Evolutionary conservation across 2,329 filamentous ascomycete genomes (phyloP).

Genomic region (Myrmaecium sp.): DNA sequence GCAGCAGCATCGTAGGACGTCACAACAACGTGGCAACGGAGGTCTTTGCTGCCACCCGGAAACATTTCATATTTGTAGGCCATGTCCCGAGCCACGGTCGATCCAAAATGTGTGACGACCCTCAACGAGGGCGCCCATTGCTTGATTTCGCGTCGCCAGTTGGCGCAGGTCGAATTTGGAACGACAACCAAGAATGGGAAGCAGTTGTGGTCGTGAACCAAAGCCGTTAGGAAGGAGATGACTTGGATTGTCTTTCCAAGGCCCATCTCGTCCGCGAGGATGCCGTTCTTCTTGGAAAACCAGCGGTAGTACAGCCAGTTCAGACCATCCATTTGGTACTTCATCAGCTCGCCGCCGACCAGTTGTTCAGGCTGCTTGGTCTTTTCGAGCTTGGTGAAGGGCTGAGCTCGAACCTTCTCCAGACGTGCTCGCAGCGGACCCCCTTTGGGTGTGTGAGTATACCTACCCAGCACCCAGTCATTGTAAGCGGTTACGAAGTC

Average conservation of each 20-base stretch:
- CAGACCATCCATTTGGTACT: slow-evolving; percentile 79
- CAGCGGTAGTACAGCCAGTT: slow-evolving; percentile 95
- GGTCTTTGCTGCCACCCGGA: slow-evolving; percentile 42
- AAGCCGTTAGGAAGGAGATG: slow-evolving; percentile 59
- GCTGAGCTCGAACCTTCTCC: slow-evolving; percentile 43
- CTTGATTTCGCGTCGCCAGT: slow-evolving; percentile 93
- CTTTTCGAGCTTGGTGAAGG: slow-evolving; percentile 54
- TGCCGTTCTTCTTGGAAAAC: slow-evolving; percentile 65
- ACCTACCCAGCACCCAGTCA: slow-evolving; percentile 67
- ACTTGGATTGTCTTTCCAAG: slow-evolving; percentile 94
- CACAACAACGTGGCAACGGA: slow-evolving; percentile 81
- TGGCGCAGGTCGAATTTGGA: slow-evolving; percentile 89
- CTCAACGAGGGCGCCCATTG: slow-evolving; percentile 75
- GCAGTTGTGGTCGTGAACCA: slow-evolving; percentile 46
- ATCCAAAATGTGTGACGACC: slow-evolving; percentile 87
- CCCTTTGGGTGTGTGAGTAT: slow-evolving; percentile 44
- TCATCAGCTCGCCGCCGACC: slow-evolving; percentile 69
- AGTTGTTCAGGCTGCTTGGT: slow-evolving; percentile 57
- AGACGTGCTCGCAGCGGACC: slow-evolving; percentile 49
- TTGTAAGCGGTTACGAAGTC: slow-evolving; percentile 73
- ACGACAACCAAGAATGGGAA: slow-evolving; percentile 90
- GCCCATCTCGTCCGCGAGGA: slow-evolving; percentile 95
- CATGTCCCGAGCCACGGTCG: slow-evolving; percentile 54
- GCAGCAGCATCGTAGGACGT: slow-evolving; percentile 86
- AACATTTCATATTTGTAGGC: slow-evolving; percentile 76